Evolutionary conservation across 441 rosid species (phyloP), one percentile per base, ranked within the genome.

Genomic region (Aleurites moluccanus): DNA sequence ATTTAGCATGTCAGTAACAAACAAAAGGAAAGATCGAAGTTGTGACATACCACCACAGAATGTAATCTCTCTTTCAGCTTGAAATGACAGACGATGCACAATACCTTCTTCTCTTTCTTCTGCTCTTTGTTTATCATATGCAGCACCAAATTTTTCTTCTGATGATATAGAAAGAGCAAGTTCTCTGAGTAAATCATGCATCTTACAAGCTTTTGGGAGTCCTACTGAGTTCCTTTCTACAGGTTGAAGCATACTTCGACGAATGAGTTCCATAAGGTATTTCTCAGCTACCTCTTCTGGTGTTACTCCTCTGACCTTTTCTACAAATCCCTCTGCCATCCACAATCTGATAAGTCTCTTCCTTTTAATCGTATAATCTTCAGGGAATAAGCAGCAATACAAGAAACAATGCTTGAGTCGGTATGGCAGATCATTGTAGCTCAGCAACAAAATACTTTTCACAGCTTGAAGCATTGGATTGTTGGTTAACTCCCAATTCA

Each of bases 101-200:
- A 40, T 55, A 11, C 50, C 47, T 38, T 30, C 33, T 30, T 30
- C 33, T 30, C 33, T 30, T 30, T 2, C 45, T 6, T 49, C 33
- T 28, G 67, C 45, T 47, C 66, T 40, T 57, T 65, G 75, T 30
- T 30, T 30, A 67, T 75, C 73, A 72, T 56, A 77, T 8, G 78
- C 72, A 75, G 66, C 74, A 72, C 74, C 73, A n/a, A 84, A 73
- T 14, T 81, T 80, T 45, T 82, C 83, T 18, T 21, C 52, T 72
- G 80, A 70, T 16, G 83, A 83, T 66, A 78, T 44, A 27, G 84
- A 78, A 3, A 85, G 30, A 16, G 85, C 84, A 20, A 84, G 73
- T 68, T 86, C 86, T 6, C 79, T 70, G 10, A 83, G 16, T 49
- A 85, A 69, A 70, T 83, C 85, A 53, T 85, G 88, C 85, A 83